Base-by-base conservation (phyloP, 495 filamentous ascomycete genomes). In the Oleoguttula mirabilis region DNA sequence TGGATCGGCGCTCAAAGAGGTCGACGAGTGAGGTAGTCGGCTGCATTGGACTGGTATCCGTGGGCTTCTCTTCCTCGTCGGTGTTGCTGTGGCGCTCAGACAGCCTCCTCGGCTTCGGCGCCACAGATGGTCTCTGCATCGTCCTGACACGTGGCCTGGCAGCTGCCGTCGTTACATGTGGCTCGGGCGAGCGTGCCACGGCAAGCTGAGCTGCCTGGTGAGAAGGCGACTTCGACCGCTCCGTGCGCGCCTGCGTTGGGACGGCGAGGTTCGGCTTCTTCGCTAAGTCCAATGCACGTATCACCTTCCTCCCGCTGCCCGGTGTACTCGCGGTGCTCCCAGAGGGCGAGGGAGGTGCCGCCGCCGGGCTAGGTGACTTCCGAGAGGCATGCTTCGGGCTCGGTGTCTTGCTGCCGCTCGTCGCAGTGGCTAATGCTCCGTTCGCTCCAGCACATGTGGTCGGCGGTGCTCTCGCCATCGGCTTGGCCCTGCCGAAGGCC, bases 1-100 rank as follows among this genome's bases (percentile, higher is more conserved):
- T 44, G 30, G 32, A 33, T 7, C 6, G 21, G 8, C 28, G 16
- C 58, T 83, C 79, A 48, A 80, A 83, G 47, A 81, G 60, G 12
- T 68, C 65, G 36, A 81, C 71, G 15, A 81, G 60, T 7, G 73
- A 66, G 14, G 64, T 73, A 0, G 76, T 78, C 2, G 73, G 64
- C 39, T 61, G 55, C 16, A 76, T 74, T 3, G 74, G 63, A 0
- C 60, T 64, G n/a, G 66, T 58, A 52, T 80, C 75, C n/a, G 63
- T 58, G n/a, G 47, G n/a, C n/a, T n/a, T n/a, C n/a, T n/a, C n/a
- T n/a, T n/a, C n/a, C n/a, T n/a, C n/a, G n/a, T n/a, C n/a, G 10
- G 15, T 37, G 7, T 10, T 5, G n/a, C 21, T 41, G 11, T 32
- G 40, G 17, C 20, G 16, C 10, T 10, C 6, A 10, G 49, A 53